A percentile compares a stretch with the other conserved stretches of the same genome.
phyloP scores from a whole-genome alignment of 192 early-diverging fungal genomes.

The Chytriomyces sp. region DNA sequence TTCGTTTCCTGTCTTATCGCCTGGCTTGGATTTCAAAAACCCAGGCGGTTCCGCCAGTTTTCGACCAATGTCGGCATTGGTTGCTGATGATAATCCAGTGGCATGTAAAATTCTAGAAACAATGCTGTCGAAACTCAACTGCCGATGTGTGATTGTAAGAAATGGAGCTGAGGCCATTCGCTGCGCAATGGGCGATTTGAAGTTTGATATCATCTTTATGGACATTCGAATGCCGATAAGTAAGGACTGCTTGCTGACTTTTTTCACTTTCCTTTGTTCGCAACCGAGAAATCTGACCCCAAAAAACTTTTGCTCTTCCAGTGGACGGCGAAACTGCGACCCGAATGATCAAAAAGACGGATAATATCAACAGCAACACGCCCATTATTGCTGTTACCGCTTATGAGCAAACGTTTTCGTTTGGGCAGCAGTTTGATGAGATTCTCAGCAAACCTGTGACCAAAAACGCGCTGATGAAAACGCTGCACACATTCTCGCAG shows the following conservation, averaged over 20 bases:
- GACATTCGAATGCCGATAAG: slow-evolving; percentile 91
- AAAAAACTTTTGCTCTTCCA: slow-evolving; percentile 6
- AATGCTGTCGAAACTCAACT: slow-evolving; percentile 74
- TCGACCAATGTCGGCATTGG: slow-evolving; percentile 57
- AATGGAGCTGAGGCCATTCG: slow-evolving; percentile 92
- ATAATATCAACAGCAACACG: slow-evolving; percentile 82
- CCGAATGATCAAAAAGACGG: slow-evolving; percentile 93
- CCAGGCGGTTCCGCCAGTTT: neutral
- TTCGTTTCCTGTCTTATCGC: neutral
- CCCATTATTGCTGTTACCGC: slow-evolving; percentile 81
- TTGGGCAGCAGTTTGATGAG: slow-evolving; percentile 66
- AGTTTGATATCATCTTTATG: slow-evolving; percentile 94
- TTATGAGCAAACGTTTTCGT: slow-evolving; percentile 64
- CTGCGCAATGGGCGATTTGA: slow-evolving; percentile 84
- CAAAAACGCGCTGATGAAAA: slow-evolving; percentile 55
- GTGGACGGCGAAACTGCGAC: slow-evolving; percentile 91
- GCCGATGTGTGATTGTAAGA: slow-evolving; percentile 81
- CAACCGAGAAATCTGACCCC: too few relatives aligned
- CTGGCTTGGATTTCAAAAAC: neutral
- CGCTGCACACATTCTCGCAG: slow-evolving; percentile 29
- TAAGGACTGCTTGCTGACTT: slow-evolving; percentile 46
- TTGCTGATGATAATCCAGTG: slow-evolving; percentile 93
- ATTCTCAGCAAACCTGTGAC: slow-evolving; percentile 77
- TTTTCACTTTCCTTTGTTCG: slow-evolving; percentile 1
- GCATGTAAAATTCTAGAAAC: slow-evolving; percentile 88